Conservation (phyloP, 805 yeast genomes). For the Starmerella vaccinii region DNA sequence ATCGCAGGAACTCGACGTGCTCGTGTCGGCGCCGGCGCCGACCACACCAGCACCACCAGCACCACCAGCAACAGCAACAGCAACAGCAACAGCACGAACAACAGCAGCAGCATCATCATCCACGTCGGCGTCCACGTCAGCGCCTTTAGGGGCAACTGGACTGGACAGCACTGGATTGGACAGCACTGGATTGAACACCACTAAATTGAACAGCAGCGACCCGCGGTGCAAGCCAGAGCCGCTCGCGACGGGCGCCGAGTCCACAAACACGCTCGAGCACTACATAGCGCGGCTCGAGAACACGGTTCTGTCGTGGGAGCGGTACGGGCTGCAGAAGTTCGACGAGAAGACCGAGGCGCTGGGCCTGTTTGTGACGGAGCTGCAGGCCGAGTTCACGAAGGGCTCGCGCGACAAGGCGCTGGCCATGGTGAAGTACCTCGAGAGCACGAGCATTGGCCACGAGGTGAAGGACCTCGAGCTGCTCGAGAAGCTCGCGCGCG, state of each 20-base stretch:
- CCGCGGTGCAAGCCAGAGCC: slow-evolving; percentile 1
- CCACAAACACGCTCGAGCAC: background rate
- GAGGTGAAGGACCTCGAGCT: slow-evolving; percentile 22
- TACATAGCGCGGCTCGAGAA: slow-evolving; percentile 9
- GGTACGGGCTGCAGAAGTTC: slow-evolving; percentile 25
- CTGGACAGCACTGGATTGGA: too few species aligned
- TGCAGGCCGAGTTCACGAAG: slow-evolving; percentile 28
- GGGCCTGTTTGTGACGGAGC: slow-evolving; percentile 25
- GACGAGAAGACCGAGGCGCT: slow-evolving; percentile 29
- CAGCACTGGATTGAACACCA: too few species aligned
- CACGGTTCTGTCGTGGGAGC: slow-evolving; percentile 29
- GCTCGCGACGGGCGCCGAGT: background rate
- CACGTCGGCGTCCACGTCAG: too few species aligned
- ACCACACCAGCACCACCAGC: too few species aligned
- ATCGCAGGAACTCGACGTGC: too few species aligned
- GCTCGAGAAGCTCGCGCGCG: slow-evolving; percentile 25
- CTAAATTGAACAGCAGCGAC: background rate
- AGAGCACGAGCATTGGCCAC: slow-evolving; percentile 24
- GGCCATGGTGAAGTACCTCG: slow-evolving; percentile 28
- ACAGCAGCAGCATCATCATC: too few species aligned
- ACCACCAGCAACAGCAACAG: too few species aligned
- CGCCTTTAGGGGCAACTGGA: too few species aligned
- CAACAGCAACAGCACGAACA: background rate
- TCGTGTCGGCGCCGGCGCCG: too few species aligned
- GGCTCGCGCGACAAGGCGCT: slow-evolving; percentile 31